These are phyloP conservation scores for Ceratobasidium sp. DNA, from an alignment of 1,284 basidiomycete genomes.

Conservation along the genomic window DNA sequence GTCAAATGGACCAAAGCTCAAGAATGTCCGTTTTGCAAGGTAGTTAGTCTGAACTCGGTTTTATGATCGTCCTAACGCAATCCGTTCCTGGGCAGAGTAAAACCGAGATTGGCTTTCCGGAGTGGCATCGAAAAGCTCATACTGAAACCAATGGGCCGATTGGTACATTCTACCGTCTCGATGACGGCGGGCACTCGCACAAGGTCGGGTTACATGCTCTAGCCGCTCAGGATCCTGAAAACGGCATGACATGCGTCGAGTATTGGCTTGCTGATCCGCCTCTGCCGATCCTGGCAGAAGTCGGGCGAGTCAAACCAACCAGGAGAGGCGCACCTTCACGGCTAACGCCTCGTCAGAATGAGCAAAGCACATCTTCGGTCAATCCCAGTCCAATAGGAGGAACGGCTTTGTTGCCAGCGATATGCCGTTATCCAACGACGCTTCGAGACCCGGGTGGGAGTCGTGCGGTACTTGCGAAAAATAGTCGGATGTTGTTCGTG, in stretches of 20 bases:
- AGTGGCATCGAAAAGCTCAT: constrained; percentile 42
- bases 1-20: constrained; percentile 21
- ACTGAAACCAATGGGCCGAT: constrained; percentile 33
- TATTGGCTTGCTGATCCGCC: constrained; percentile 41
- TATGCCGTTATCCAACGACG: background rate
- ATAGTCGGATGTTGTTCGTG: constrained; percentile 36
- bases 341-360: constrained; percentile 5
- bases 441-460: constrained; percentile 29
- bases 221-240: constrained; percentile 14
- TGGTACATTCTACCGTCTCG: constrained; percentile 34
- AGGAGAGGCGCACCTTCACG: background rate
- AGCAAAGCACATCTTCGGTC: background rate
- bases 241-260: constrained; percentile 30
- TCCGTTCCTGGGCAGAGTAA: background rate
- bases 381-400: background rate
- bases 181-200: constrained; percentile 32
- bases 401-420: background rate
- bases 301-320: constrained; percentile 3
- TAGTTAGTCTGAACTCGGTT: background rate
- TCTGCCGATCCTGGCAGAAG: constrained; percentile 38
- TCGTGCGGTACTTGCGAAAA: constrained; percentile 11
- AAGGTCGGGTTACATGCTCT: constrained; percentile 31
- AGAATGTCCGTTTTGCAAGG: constrained; percentile 42
- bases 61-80: background rate
- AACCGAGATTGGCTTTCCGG: background rate